Conservation (phyloP, 108 stramenopile species). For the Conticribra guillardii region DNA sequence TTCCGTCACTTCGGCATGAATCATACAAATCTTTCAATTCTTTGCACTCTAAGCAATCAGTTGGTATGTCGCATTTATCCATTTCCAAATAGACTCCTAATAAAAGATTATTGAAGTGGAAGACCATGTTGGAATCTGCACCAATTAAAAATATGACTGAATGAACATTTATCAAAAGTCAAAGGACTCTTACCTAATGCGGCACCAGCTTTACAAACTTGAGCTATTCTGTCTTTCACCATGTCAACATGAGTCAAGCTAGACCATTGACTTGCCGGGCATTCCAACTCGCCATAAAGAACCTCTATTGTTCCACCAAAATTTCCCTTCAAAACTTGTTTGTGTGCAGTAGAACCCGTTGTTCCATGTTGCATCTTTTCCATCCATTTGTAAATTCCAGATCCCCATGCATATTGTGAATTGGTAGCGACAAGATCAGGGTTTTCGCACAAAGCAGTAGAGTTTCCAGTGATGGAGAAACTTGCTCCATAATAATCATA, state of each 20-base stretch:
- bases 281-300: constrained; percentile 42
- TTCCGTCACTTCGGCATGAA: constrained; percentile 31
- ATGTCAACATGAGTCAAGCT: constrained; percentile 37
- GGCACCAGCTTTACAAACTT: constrained; percentile 41
- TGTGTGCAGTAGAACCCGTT: constrained; percentile 43
- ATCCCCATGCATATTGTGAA: constrained; percentile 39
- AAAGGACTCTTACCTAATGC: too few relatives aligned
- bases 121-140: too few relatives aligned
- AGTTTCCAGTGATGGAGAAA: constrained; percentile 28
- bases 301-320: constrained; percentile 47
- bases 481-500: constrained; percentile 49
- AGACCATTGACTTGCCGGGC: constrained; percentile 34
- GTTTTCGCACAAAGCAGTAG: constrained; percentile 29
- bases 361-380: constrained; percentile 46
- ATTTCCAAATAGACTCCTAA: constrained; percentile 44
- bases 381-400: constrained; percentile 49
- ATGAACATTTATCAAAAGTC: too few relatives aligned
- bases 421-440: constrained; percentile 48
- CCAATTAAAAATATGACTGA: too few relatives aligned
- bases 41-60: constrained; percentile 38
- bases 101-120: too few relatives aligned
- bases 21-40: constrained; percentile 44
- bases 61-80: constrained; percentile 33
- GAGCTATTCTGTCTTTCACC: constrained; percentile 28
- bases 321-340: constrained; percentile 41